A percentile compares a stretch with the other conserved stretches of the same genome.
These are phyloP conservation scores for Heritiera littoralis DNA, from an alignment of 345 rosid genomes.

Conservation along the genomic window DNA sequence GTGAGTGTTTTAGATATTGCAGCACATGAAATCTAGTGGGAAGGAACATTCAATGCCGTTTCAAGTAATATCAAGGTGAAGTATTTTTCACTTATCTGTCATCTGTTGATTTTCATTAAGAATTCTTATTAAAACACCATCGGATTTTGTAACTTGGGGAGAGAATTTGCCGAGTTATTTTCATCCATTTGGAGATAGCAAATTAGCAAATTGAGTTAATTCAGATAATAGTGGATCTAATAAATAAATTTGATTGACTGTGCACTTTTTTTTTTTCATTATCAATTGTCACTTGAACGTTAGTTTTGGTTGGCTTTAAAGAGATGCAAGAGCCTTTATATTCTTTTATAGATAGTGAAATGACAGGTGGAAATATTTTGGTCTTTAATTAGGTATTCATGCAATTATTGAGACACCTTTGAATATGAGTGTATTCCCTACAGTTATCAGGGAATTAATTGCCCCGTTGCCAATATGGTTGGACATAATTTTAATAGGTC, in stretches of 20 bases:
- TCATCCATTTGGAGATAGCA: conserved; percentile 4
- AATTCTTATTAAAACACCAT: conserved; percentile 5
- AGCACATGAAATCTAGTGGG: conserved; percentile 97
- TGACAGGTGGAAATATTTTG: conserved; percentile 1
- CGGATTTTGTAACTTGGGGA: not conserved
- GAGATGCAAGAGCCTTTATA: not conserved
- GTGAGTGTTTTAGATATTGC: conserved; percentile 65
- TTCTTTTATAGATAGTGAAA: not conserved
- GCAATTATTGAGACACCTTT: too few species aligned
- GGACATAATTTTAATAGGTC: conserved; percentile 2
- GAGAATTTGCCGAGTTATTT: not conserved
- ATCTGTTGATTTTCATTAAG: not conserved
- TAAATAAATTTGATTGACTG: not conserved
- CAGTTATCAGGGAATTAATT: not conserved
- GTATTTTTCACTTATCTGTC: not conserved
- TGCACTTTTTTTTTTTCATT: not conserved
- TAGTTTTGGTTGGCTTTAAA: conserved; percentile 10
- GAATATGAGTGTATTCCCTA: not conserved
- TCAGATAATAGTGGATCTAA: conserved; percentile 1
- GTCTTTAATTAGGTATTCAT: conserved; percentile 12
- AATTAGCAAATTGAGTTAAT: conserved; percentile 4
- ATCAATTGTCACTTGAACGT: not conserved
- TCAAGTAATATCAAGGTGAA: conserved; percentile 98
- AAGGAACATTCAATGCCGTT: conserved; percentile 99
- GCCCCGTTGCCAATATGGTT: not conserved